These are phyloP conservation scores for Lactifluus pinguis DNA, from an alignment of 768 basidiomycete species.

Conservation along the genomic window DNA sequence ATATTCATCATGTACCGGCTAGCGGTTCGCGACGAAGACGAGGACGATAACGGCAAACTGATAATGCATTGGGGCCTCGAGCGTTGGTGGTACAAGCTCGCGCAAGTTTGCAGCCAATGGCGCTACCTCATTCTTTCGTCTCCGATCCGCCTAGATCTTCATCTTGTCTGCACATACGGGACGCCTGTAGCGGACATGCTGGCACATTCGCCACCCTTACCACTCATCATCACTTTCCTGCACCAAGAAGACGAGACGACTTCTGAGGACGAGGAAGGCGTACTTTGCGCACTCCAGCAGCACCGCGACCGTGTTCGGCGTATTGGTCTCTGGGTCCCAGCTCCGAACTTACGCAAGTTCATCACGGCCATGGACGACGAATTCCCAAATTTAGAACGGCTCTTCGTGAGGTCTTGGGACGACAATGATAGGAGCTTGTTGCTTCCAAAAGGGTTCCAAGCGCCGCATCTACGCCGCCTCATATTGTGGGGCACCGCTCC, in stretches of 20 bases:
- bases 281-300: background rate
- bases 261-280: background rate
- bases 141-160: background rate
- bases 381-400: background rate
- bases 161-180: background rate
- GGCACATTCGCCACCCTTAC: background rate
- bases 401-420: background rate
- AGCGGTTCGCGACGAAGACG: conserved; percentile 18
- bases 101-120: background rate
- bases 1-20: background rate
- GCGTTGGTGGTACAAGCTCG: background rate
- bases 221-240: background rate
- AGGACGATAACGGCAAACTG: background rate
- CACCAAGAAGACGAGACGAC: background rate
- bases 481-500: background rate
- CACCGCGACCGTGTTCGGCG: background rate
- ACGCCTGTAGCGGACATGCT: background rate
- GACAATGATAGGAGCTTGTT: background rate
- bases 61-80: background rate
- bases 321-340: background rate
- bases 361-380: background rate
- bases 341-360: background rate
- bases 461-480: background rate
- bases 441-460: background rate
- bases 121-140: background rate